Conservation (phyloP, 495 filamentous ascomycete species). For the Aspergillus bridgeri region DNA sequence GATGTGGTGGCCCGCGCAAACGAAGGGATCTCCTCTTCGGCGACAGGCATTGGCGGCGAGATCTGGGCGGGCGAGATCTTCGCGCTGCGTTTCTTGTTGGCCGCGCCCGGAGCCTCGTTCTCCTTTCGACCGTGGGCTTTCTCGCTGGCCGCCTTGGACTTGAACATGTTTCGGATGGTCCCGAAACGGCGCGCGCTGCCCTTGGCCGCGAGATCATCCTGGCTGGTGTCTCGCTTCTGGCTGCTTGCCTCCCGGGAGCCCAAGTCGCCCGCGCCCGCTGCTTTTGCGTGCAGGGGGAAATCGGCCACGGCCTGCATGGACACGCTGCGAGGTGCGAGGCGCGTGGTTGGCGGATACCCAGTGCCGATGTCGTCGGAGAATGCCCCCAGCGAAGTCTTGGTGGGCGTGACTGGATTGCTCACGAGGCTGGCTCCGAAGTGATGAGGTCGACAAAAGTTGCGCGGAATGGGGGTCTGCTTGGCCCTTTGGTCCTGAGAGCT, state of each 20-base stretch:
- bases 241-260: no score
- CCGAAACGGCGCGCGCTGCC: constrained; percentile 11
- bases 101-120: no score
- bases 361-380: background rate
- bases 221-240: background rate
- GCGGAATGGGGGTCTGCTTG: background rate
- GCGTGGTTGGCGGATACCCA: background rate
- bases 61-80: constrained; percentile 1
- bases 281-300: background rate
- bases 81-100: constrained; percentile 9
- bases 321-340: constrained; percentile 1
- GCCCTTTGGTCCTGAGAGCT: background rate
- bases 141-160: constrained; percentile 7
- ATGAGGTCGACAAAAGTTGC: constrained; percentile 14
- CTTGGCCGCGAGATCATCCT: background rate
- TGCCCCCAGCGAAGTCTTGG: background rate
- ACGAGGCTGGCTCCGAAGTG: background rate
- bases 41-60: background rate
- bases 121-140: no score
- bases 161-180: constrained; percentile 24
- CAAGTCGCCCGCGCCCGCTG: background rate
- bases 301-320: constrained; percentile 12
- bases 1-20: constrained; percentile 17
- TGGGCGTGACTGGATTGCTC: constrained; percentile 1
- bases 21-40: constrained; percentile 9